Base-by-base conservation (phyloP, 2,329 filamentous ascomycete genomes). In the Microascus cirrosus region DNA sequence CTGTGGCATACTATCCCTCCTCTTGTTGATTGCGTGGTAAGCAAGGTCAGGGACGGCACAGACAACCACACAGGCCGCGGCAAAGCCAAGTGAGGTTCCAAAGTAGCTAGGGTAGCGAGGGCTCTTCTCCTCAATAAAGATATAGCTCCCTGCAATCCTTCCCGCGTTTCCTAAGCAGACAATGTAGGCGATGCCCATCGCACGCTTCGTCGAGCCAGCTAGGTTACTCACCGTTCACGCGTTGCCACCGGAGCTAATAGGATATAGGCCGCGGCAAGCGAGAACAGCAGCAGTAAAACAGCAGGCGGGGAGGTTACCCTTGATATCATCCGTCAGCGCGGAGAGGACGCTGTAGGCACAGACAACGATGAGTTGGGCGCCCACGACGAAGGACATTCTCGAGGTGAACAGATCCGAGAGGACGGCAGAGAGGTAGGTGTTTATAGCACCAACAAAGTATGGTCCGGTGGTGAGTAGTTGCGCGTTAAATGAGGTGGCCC, bases 21-120 rank as follows among this genome's bases (percentile, higher is more conserved):
- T 63, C 60, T 65, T 64, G 54, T 70, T 70, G 15, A 45, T 45
- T 5, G 10, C 5, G 18, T 12, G 5, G 39, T 11, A 11, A 18
- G 5, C 15, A 5, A 18, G 5, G 11, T 12, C 10, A 11, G n/a
- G 10, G 5, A n/a, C 10, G 39, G 39, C 39, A n/a, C 10, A 12
- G 7, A 13, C 34, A 8, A 36, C 34, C 7, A 45, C 39, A 18
- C 39, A 10, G 5, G 18, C 18, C 12, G 10, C 39, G 15, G 18
- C 39, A 18, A 45, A 45, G 39, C 11, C 39, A 5, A 74, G 63
- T 3, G 69, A 65, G 1, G 68, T 64, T 0, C 70, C 68, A 53
- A 71, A 74, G 1, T 71, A 72, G 0, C 71, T 69, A 1, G 63
- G 65, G 60, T 73, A 74, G 13, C 50, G 60, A 1, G 73, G 72